Evolutionary conservation across 352 stramenopile genomes (phyloP).

Genomic region (Globisporangium spinosum): DNA sequence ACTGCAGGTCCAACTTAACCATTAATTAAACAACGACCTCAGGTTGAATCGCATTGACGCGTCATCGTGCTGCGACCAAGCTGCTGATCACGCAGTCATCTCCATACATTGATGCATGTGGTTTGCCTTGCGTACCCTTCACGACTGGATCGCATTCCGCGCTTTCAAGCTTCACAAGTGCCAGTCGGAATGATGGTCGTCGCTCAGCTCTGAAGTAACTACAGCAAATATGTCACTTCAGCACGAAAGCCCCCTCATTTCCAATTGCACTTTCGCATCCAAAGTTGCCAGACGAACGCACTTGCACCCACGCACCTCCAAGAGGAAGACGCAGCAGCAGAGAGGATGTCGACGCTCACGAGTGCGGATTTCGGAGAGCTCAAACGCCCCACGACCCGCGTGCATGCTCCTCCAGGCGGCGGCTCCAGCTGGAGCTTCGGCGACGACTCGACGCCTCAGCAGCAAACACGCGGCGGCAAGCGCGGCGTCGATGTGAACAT

Average conservation of each 20-base stretch:
- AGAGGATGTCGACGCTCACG: constrained; percentile 76
- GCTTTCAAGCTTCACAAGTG: not conserved
- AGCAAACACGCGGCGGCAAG: constrained; percentile 18
- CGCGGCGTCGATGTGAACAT: constrained; percentile 10
- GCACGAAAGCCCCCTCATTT: not conserved
- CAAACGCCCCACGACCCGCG: constrained; percentile 78
- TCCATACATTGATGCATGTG: not conserved
- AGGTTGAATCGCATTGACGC: not conserved
- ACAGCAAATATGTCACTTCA: not conserved
- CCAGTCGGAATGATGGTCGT: not conserved
- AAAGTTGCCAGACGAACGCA: not conserved
- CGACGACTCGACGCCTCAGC: constrained; percentile 26
- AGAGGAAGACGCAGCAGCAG: not conserved
- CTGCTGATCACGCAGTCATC: not conserved
- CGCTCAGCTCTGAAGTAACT: not conserved
- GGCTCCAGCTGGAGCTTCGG: constrained; percentile 77
- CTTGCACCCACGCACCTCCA: not conserved
- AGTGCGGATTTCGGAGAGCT: constrained; percentile 80
- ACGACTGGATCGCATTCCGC: not conserved
- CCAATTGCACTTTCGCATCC: not conserved
- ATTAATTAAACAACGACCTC: not conserved
- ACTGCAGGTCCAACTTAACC: not conserved
- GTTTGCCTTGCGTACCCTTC: not conserved
- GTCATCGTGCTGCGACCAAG: not conserved
- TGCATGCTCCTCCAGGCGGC: constrained; percentile 74